Evolutionary conservation across 495 filamentous ascomycete genomes (phyloP), one percentile per base, ranked within the genome.

Genomic region (Delitschia confertaspora): DNA sequence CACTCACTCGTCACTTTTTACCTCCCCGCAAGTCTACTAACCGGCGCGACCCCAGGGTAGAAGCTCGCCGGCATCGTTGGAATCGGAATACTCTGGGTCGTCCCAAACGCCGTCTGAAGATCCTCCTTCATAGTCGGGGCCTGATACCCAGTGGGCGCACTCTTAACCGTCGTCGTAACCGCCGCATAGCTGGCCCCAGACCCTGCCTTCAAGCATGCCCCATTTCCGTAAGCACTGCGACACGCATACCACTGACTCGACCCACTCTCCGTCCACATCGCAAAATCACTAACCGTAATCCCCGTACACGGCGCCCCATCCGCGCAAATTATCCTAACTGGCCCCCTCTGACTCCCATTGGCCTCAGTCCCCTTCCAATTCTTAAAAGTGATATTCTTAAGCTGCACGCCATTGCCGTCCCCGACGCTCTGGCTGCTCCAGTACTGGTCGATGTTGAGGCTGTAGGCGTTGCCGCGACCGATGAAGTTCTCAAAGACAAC

Each of bases 191-290:
- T 48, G 11, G 51, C 54, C 11, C 56, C 45, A 13, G 22, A 22
- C 5, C 58, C 62, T 13, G 45, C 38, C 35, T 62, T 37, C 6
- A 74, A 55, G 45, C 73, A 75, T 31, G 63, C 68, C 2, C 72
- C 71, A 1, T 58, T 58, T 11, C 70, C 71, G 31, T 71, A 75
- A 18, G 68, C 70, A 36, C 62, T 73, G 35, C 68, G 61, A 55
- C 71, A 76, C 13, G 49, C 44, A 48, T 75, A 69, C 33, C 55
- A 60, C 38, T 75, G 64, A 11, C 43, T 58, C 14, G 56, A 53
- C 8, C 72, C 71, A 4, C 57, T 51, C 37, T 76, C 70, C 6
- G 75, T 79, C 75, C 75, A 78, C 66, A 80, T 75, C n/a, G 61
- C 54, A 35, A 78, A 72, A 47, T 77, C 67, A 11, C 61, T 51